Base-by-base conservation (phyloP, 345 rosid genomes). In the Moringa oleifera region DNA sequence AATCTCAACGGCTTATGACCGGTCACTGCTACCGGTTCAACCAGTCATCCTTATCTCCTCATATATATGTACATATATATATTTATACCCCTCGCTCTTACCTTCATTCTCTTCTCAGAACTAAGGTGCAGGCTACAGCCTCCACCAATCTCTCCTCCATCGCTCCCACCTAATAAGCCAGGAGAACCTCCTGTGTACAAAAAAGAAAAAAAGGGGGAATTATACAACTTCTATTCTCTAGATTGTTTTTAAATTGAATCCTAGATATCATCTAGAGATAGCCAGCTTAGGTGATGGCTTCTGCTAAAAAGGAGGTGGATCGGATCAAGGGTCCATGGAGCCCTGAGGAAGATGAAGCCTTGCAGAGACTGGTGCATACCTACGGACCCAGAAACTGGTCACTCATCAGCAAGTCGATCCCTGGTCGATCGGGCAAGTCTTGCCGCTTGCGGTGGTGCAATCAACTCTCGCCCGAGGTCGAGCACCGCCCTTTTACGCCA, bases 251-350 rank as follows among this genome's bases (percentile, higher is more conserved):
- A n/a, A n/a, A n/a, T n/a, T n/a, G n/a, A n/a, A n/a, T 2, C 4
- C 12, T 46, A 10, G 24, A 15, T 4, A 41, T 18, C 5, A 25
- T 23, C 25, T 54, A 33, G 33, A n/a, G 16, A 7, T 57, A 18
- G 25, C 24, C 25, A 53, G 57, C 1, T 53, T 53, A n/a, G 57
- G 57, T 57, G 20, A 79, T 79, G 82, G 71, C 84, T 57, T 73
- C 84, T 11, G 16, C 73, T 0, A 79, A 72, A 52, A 85, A 70
- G 52, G 85, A 83, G 21, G 66, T 68, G 53, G 92, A 88, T 73
- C 85, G 90, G 75, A 86, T 88, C 83, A 88, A 84, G 72, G 96
- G 96, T 9, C 96, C 95, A 0, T 88, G 95, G 95, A 81, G 89
- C 47, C 89, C 87, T 0, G 95, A 85, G 72, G 95, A 88, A 68